Percentiles rank a stretch among this genome's conserved stretches.
Evolutionary conservation across 129 eudicot genomes (phyloP).

Genomic region (Tagetes patula): DNA sequence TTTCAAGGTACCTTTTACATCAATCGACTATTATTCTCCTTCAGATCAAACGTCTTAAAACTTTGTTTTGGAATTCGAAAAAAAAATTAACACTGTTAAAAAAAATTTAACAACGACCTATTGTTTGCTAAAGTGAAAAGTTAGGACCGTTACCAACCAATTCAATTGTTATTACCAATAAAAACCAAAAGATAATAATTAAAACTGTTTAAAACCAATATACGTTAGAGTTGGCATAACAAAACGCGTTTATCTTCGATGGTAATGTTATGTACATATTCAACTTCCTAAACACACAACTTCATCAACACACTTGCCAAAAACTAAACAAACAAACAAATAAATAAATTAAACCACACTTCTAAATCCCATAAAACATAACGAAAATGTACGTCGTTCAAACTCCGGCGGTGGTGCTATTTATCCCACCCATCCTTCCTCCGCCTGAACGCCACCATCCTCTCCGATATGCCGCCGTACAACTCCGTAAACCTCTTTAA

Average conservation of each 20-base stretch:
- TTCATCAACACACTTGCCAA: background rate
- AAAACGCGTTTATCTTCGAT: slow-evolving; percentile 13
- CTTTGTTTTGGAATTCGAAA: too few species aligned
- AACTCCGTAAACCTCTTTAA: slow-evolving; percentile 48
- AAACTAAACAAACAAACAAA: background rate
- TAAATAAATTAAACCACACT: slow-evolving; percentile 25
- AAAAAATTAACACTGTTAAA: too few species aligned
- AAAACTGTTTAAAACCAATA: too few species aligned
- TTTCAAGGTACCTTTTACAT: too few species aligned
- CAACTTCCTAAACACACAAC: background rate
- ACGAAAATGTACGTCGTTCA: slow-evolving; percentile 5
- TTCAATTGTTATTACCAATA: too few species aligned
- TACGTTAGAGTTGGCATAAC: too few species aligned
- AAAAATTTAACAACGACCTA: too few species aligned
- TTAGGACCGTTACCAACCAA: too few species aligned
- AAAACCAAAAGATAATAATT: too few species aligned
- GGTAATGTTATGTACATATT: slow-evolving; percentile 17
- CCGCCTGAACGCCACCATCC: slow-evolving; percentile 53
- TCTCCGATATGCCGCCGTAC: slow-evolving; percentile 59
- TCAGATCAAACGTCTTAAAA: too few species aligned
- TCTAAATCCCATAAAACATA: background rate
- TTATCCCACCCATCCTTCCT: slow-evolving; percentile 90
- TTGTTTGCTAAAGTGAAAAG: too few species aligned
- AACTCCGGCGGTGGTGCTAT: slow-evolving; percentile 33
- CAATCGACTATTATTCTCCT: too few species aligned